Evolutionary conservation across 345 rosid species (phyloP), one percentile per base, ranked within the genome.

Genomic region (Murraya koenigii): DNA sequence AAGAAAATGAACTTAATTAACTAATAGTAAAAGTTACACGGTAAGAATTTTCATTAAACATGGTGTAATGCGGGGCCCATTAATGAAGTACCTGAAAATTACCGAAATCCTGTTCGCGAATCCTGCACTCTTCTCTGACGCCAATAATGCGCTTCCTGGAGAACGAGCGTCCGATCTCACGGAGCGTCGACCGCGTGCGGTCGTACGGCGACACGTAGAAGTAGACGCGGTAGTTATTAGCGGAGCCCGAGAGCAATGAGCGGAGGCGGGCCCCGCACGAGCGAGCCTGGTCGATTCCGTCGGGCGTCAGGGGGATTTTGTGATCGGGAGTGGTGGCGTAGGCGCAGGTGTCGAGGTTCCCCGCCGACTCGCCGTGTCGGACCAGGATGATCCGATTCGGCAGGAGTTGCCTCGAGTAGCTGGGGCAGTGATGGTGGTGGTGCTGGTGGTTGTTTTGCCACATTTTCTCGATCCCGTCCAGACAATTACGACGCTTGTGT

Each of bases 151-250:
- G 83, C 77, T 84, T 83, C 79, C 86, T 89, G 32, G 88, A 82
- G 82, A 96, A 96, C 32, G 98, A 84, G 77, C 92, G 81, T 35
- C 99, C 99, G 71, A 96, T 89, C 90, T 92, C 99, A 14, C 99
- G 85, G 17, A 95, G 91, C 10, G 99, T 94, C 33, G 99, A 92
- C 75, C 92, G 83, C 44, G 98, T 91, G 35, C 99, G 91, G 59
- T 92, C 93, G 79, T 96, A 96, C 1, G 99, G 99, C 1, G 99
- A 94, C 0, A 90, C 98, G 79, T 96, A 96, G 91, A 96, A 94
- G 89, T 92, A 91, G 8, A 88, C 93, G 23, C 93, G 89, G 93
- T 94, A 91, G 77, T 87, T 80, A 0, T 78, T 75, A 1, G 82
- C 71, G 30, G 82, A 44, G 10, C 76, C 47, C 9, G 97, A 85